A percentile compares a stretch with the other conserved stretches of the same genome.
Conservation (phyloP, 2,329 filamentous ascomycete species). For the Zymoseptoria passerinii region DNA sequence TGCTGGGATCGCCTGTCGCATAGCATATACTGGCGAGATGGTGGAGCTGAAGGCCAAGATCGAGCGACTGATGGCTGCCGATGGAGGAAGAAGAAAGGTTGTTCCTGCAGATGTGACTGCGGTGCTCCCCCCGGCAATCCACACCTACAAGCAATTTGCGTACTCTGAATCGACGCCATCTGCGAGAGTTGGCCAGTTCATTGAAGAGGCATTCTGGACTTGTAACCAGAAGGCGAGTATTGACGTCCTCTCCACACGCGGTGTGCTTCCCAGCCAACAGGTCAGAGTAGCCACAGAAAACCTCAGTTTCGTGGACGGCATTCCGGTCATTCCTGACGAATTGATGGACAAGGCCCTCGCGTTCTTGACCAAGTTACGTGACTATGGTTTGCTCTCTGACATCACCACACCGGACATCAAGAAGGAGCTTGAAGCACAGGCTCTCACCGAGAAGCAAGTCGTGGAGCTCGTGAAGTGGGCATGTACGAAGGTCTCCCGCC, state of each 20-base stretch:
- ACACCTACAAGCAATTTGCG: slow-evolving; percentile 79
- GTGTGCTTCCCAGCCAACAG: slow-evolving; percentile 73
- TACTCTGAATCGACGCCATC: slow-evolving; percentile 88
- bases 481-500: slow-evolving; percentile 59
- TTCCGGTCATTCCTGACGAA: slow-evolving; percentile 74
- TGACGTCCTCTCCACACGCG: slow-evolving; percentile 79
- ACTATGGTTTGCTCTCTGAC: slow-evolving; percentile 78
- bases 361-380: slow-evolving; percentile 72
- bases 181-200: slow-evolving; percentile 69
- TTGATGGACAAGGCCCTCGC: slow-evolving; percentile 58
- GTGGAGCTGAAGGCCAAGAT: slow-evolving; percentile 52
- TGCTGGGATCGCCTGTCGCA: slow-evolving; percentile 78
- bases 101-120: slow-evolving; percentile 56
- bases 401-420: slow-evolving; percentile 83
- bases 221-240: slow-evolving; percentile 75
- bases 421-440: slow-evolving; percentile 70
- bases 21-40: slow-evolving; percentile 88
- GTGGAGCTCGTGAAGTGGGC: slow-evolving; percentile 79
- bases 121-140: slow-evolving; percentile 69
- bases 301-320: slow-evolving; percentile 73
- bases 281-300: slow-evolving; percentile 69
- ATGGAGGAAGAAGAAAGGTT: slow-evolving; percentile 36
- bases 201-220: slow-evolving; percentile 95
- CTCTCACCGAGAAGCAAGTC: slow-evolving; percentile 70
- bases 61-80: slow-evolving; percentile 32